Percentiles rank a stretch among this genome's conserved stretches.
Evolutionary conservation across 371 early-diverging fungal species (phyloP).

Genomic region (Cladochytrium tenue): DNA sequence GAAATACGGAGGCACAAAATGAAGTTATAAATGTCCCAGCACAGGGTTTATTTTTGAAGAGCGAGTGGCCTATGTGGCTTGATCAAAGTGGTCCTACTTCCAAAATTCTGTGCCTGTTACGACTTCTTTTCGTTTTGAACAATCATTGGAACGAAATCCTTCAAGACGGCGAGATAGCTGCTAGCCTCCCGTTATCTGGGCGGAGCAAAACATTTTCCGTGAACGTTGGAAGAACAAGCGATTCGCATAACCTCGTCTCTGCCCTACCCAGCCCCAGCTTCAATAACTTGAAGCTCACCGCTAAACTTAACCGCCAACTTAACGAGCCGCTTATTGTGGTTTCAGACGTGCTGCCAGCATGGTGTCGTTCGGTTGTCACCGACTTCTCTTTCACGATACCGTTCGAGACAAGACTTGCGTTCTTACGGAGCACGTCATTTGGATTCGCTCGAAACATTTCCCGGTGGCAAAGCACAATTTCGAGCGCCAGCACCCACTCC

Average conservation of each 20-base stretch:
- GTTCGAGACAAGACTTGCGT: slow-evolving; percentile 78
- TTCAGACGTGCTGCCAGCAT: slow-evolving; percentile 74
- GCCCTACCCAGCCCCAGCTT: slow-evolving; percentile 59
- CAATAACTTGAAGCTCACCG: slow-evolving; percentile 75
- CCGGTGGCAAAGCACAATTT: slow-evolving; percentile 34
- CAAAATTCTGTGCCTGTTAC: slow-evolving; percentile 54
- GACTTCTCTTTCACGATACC: slow-evolving; percentile 81
- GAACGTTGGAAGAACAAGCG: no score
- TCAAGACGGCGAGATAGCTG: slow-evolving; percentile 30
- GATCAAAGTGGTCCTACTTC: slow-evolving; percentile 2
- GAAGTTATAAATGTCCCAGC: no score
- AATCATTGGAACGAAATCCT: slow-evolving; percentile 44
- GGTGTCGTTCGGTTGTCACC: slow-evolving; percentile 69
- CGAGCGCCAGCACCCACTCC: background rate
- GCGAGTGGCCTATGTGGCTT: background rate
- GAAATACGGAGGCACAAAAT: no score
- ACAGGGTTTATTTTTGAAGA: background rate
- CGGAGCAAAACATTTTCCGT: no score
- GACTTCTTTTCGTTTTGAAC: slow-evolving; percentile 55
- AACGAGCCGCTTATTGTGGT: slow-evolving; percentile 87
- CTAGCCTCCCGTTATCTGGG: slow-evolving; percentile 8
- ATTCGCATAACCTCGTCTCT: slow-evolving; percentile 2
- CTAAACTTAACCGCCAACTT: slow-evolving; percentile 81
- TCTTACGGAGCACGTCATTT: slow-evolving; percentile 80
- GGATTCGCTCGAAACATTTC: slow-evolving; percentile 77